These are phyloP conservation scores for Pezicula neosporulosa DNA, from an alignment of 2,329 filamentous ascomycete genomes.

Conservation along the genomic window DNA sequence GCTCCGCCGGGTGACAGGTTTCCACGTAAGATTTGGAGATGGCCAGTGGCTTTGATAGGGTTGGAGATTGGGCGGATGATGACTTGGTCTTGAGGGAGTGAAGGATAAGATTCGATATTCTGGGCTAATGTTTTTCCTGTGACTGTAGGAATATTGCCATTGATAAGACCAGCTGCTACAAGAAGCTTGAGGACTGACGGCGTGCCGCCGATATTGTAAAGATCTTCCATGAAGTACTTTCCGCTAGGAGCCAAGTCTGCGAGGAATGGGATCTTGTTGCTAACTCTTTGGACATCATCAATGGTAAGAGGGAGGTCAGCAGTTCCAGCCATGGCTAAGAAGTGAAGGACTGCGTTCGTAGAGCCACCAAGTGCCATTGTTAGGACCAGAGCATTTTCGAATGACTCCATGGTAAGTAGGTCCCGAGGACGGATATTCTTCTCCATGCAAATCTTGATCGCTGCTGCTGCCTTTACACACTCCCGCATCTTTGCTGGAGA, in stretches of 20 bases:
- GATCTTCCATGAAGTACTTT: slow-evolving; percentile 82
- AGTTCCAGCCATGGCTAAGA: slow-evolving; percentile 69
- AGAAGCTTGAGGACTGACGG: slow-evolving; percentile 84
- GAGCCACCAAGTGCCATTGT: slow-evolving; percentile 71
- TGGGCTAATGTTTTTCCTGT: slow-evolving; percentile 81
- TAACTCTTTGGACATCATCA: slow-evolving; percentile 68
- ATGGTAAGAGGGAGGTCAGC: slow-evolving; percentile 62
- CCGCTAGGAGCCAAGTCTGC: slow-evolving; percentile 74
- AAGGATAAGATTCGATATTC: slow-evolving; percentile 75
- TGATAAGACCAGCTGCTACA: slow-evolving; percentile 69
- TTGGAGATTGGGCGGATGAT: slow-evolving; percentile 77
- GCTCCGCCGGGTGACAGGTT: slow-evolving; percentile 87
- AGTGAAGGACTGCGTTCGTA: slow-evolving; percentile 69
- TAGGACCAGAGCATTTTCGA: slow-evolving; percentile 71
- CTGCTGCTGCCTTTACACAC: slow-evolving; percentile 64
- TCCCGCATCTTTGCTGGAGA: slow-evolving; percentile 70
- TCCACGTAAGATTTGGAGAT: slow-evolving; percentile 83
- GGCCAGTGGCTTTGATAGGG: slow-evolving; percentile 78
- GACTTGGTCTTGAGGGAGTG: slow-evolving; percentile 71
- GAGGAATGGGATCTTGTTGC: slow-evolving; percentile 67
- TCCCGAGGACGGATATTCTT: slow-evolving; percentile 65
- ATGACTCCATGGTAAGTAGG: slow-evolving; percentile 64
- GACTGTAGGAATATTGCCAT: slow-evolving; percentile 76
- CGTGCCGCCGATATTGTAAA: slow-evolving; percentile 82
- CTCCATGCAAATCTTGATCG: slow-evolving; percentile 66